Percentiles rank a stretch among this genome's conserved stretches.
phyloP scores from a whole-genome alignment of 2,329 filamentous ascomycete genomes.

The Aspergillus glaucus region DNA sequence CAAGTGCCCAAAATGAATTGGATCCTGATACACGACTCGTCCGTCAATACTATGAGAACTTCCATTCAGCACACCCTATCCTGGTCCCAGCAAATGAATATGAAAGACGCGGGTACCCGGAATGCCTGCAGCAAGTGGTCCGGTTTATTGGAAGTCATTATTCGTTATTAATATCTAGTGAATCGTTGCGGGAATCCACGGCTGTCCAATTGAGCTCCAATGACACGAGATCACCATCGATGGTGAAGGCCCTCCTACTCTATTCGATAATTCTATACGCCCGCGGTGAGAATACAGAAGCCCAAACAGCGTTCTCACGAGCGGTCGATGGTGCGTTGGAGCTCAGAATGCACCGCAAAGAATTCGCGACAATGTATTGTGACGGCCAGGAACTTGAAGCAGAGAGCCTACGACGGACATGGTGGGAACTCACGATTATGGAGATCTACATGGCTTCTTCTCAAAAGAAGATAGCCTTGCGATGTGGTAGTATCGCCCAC shows the following conservation, averaged over 20 bases:
- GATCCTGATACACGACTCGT: constrained; percentile 25
- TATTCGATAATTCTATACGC: constrained; percentile 31
- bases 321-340: constrained; percentile 66
- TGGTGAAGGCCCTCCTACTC: constrained; percentile 33
- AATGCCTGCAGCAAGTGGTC: constrained; percentile 45
- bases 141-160: constrained; percentile 50
- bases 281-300: constrained; percentile 27
- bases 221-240: constrained; percentile 22
- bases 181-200: constrained; percentile 21
- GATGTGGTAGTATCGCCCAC: constrained; percentile 61
- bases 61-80: constrained; percentile 50
- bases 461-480: constrained; percentile 41
- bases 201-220: constrained; percentile 17
- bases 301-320: constrained; percentile 46
- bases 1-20: not conserved
- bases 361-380: constrained; percentile 43
- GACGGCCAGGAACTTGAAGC: constrained; percentile 57
- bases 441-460: constrained; percentile 77
- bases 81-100: constrained; percentile 42
- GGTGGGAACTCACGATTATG: constrained; percentile 74
- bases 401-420: constrained; percentile 78
- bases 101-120: constrained; percentile 35
- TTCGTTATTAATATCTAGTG: constrained; percentile 25
- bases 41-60: constrained; percentile 48
- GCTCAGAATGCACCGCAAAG: constrained; percentile 64